Base-by-base conservation (phyloP, 225 moss, liverwort and hornwort species). In the Lunularia cruciata region DNA sequence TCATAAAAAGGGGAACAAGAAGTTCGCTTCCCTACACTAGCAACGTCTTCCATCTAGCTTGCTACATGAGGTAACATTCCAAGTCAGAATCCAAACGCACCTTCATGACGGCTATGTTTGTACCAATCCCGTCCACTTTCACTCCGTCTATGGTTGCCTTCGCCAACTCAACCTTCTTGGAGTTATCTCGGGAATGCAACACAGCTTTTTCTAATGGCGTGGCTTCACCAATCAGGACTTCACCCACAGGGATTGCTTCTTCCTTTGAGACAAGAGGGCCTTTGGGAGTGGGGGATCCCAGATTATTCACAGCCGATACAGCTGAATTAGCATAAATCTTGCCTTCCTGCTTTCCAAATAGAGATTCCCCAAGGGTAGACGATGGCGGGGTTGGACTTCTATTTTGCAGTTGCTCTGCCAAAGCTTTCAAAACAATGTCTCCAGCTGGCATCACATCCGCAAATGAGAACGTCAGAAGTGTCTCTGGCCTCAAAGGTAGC, bases 41-140 rank as follows among this genome's bases (percentile, higher is more conserved):
- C n/a, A n/a, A n/a, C n/a, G n/a, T n/a, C n/a, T n/a, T n/a, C n/a
- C n/a, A n/a, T n/a, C n/a, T n/a, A n/a, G n/a, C n/a, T n/a, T n/a
- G n/a, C n/a, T n/a, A n/a, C n/a, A n/a, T n/a, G n/a, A n/a, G n/a
- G n/a, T 14, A 0, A 40, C 38, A 31, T 31, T 26, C 2, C 57
- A 28, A 22, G 10, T 10, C 12, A 9, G 30, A 12, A 14, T 34
- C 47, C 36, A 27, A 39, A 59, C 79, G 13, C 52, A 93, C 96
- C 93, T 91, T 87, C 89, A 93, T 87, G 19, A 98, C 90, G 63
- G 89, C 96, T 56, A 86, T 73, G 69, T 98, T 98, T n/a, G 87
- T 89, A 60, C 87, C 96, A 63, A 98, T 98, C 59, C 96, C 96
- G 52, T 98, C 96, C 27, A 98, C 84, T 76, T 90, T 98, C 36